Conservation (phyloP, 257 asterid species). For the Anisodus acutangulus region DNA sequence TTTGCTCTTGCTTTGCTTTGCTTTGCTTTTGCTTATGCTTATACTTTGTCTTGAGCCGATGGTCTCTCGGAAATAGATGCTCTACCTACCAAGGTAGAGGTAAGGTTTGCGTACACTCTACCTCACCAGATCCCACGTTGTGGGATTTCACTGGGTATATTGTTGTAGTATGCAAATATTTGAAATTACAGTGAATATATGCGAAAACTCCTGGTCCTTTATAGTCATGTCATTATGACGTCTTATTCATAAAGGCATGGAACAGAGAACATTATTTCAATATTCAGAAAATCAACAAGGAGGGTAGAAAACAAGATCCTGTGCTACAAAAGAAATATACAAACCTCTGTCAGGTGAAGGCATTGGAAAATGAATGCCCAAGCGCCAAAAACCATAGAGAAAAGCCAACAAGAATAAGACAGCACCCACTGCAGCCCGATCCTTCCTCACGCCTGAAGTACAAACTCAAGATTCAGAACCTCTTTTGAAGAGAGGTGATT, state of each 20-base stretch:
- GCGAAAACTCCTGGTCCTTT: constrained; percentile 17
- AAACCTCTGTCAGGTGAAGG: constrained; percentile 98
- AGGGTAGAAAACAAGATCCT: background rate
- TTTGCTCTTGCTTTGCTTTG: too few relatives aligned
- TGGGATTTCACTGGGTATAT: too few relatives aligned
- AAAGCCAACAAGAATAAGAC: constrained; percentile 72
- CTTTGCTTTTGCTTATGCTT: too few relatives aligned
- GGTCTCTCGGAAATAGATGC: too few relatives aligned
- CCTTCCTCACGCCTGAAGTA: constrained; percentile 78
- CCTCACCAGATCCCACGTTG: too few relatives aligned
- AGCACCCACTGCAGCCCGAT: constrained; percentile 89
- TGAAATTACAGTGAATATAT: background rate
- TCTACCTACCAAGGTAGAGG: too few relatives aligned
- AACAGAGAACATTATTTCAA: constrained; percentile 21
- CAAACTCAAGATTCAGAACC: constrained; percentile 35
- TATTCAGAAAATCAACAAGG: constrained; percentile 26
- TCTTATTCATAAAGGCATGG: constrained; percentile 12
- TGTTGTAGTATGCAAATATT: background rate
- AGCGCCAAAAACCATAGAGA: constrained; percentile 97
- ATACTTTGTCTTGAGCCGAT: too few relatives aligned
- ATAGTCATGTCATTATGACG: background rate
- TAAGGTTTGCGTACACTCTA: too few relatives aligned
- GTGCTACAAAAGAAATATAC: constrained; percentile 20
- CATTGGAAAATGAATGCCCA: constrained; percentile 99
- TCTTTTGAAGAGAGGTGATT: background rate